Conservation (phyloP, 305 asterid genomes). For the Caryopteris hybrid region DNA sequence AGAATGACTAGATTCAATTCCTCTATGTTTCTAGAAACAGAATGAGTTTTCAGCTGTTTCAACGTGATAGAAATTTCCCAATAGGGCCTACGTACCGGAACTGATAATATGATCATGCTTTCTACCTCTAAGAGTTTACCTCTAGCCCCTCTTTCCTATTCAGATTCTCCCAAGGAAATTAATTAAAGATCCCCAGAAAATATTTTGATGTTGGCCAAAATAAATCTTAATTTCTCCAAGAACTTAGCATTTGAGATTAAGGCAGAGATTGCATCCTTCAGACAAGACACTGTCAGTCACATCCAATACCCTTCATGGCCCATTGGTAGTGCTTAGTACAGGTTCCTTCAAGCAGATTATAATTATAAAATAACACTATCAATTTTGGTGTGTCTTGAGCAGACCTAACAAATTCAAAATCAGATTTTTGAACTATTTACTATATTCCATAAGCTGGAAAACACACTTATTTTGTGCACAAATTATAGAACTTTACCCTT, state of each 20-base stretch:
- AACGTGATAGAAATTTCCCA: no score
- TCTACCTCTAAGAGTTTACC: no score
- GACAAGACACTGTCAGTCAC: neutral
- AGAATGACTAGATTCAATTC: neutral
- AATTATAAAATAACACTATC: neutral
- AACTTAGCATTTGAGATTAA: neutral
- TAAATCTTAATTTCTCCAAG: no score
- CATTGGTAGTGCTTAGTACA: neutral
- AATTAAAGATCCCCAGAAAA: no score
- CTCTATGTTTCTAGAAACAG: no score
- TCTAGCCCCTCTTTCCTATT: no score
- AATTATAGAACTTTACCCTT: no score
- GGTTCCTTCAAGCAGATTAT: neutral
- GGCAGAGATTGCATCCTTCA: neutral
- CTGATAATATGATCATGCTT: no score
- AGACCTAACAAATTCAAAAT: neutral
- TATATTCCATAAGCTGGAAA: neutral
- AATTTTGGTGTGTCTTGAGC: neutral
- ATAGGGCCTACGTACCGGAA: no score
- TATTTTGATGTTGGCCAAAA: no score
- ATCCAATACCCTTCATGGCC: neutral
- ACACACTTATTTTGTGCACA: neutral
- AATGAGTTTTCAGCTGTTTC: no score
- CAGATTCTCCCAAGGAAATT: no score
- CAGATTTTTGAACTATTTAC: neutral